A percentile compares a stretch with the other conserved stretches of the same genome.
Conservation (phyloP, 352 stramenopile genomes). For the Pythium plurisporium region DNA sequence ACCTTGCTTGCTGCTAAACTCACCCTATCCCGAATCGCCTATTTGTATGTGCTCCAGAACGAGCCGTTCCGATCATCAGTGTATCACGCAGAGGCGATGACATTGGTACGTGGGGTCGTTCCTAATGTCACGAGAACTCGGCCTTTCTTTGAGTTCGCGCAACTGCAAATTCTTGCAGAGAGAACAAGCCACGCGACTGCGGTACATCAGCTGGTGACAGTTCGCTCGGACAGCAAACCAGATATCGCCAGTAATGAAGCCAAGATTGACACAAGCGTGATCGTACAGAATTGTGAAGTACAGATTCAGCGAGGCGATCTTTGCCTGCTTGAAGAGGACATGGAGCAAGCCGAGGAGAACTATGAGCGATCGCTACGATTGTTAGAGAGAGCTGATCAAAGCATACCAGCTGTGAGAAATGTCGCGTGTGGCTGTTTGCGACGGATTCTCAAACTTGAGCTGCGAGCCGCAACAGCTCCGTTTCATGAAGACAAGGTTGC, state of each 20-base stretch:
- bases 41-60: constrained; percentile 43
- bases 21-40: constrained; percentile 52
- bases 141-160: constrained; percentile 62
- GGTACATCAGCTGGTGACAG: constrained; percentile 38
- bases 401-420: constrained; percentile 5
- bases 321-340: constrained; percentile 8
- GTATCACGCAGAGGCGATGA: constrained; percentile 67
- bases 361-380: constrained; percentile 4
- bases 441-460: constrained; percentile 37
- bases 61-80: constrained; percentile 52
- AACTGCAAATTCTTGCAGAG: constrained; percentile 50
- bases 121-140: constrained; percentile 44
- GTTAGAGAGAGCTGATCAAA: not conserved
- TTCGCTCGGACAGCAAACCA: not conserved
- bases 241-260: not conserved
- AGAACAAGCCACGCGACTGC: constrained; percentile 41
- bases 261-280: not conserved
- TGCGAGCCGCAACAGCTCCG: constrained; percentile 7
- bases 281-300: constrained; percentile 16
- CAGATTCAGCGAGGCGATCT: constrained; percentile 16
- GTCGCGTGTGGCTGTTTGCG: constrained; percentile 41
- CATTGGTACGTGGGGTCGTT: constrained; percentile 58
- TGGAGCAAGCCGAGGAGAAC: not conserved
- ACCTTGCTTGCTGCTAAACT: constrained; percentile 52
- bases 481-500: constrained; percentile 25